phyloP scores from a whole-genome alignment of 2,329 filamentous ascomycete species.

The Penicillium palitans region DNA sequence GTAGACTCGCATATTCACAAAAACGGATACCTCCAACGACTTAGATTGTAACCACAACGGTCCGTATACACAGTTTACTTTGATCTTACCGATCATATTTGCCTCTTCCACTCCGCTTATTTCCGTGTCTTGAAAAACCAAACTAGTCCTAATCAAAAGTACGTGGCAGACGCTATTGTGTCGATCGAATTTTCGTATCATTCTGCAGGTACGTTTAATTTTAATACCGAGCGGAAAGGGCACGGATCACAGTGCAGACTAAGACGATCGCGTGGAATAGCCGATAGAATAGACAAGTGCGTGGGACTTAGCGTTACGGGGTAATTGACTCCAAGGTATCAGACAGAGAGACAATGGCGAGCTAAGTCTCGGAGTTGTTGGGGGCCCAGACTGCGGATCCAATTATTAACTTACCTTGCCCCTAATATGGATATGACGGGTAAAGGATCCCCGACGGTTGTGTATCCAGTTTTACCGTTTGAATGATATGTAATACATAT shows the following conservation, averaged over 20 bases:
- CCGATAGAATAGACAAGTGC: conserved; percentile 1
- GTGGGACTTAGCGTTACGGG: neutral
- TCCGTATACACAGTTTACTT: neutral
- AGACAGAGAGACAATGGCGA: conserved; percentile 15
- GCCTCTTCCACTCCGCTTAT: neutral
- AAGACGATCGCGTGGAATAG: conserved; percentile 5
- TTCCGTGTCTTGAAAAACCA: neutral
- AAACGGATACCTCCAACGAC: neutral
- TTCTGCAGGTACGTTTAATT: conserved; percentile 16
- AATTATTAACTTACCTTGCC: conserved; percentile 4
- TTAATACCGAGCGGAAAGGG: conserved; percentile 8
- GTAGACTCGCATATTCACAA: neutral
- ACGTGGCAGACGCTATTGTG: conserved; percentile 13
- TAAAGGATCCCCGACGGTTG: conserved; percentile 20
- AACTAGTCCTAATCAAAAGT: conserved; percentile 15
- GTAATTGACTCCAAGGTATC: conserved; percentile 4
- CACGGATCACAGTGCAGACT: conserved; percentile 8
- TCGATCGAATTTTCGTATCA: conserved; percentile 12
- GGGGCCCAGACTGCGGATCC: conserved; percentile 8
- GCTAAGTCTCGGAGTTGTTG: conserved; percentile 17
- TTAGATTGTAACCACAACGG: neutral
- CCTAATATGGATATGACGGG: conserved; percentile 16
- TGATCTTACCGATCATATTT: neutral
- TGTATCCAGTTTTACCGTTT: conserved; percentile 15
- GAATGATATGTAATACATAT: no score